Percentiles rank a stretch among this genome's conserved stretches.
These are phyloP conservation scores for Candida tropicalis DNA, from an alignment of 1,139 yeast genomes.

Conservation along the genomic window DNA sequence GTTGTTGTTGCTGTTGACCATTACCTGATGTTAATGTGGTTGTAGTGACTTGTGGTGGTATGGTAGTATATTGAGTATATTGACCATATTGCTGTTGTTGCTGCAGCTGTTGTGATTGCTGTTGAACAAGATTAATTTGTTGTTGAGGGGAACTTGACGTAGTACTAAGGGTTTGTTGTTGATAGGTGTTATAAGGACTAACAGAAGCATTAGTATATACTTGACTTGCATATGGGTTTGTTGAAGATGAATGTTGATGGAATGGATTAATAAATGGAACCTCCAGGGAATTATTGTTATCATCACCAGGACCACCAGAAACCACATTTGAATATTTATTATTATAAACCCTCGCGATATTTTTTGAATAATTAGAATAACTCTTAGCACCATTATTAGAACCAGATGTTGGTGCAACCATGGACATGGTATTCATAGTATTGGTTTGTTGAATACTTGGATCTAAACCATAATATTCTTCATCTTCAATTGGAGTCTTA, in stretches of 20 bases:
- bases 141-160: slow-evolving; percentile 1
- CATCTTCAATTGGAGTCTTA: slow-evolving; percentile 54
- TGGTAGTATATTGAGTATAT: slow-evolving; percentile 4
- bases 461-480: slow-evolving; percentile 54
- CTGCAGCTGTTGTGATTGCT: slow-evolving; percentile 8
- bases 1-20: slow-evolving; percentile 1
- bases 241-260: slow-evolving; percentile 1
- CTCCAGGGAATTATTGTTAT: not conserved
- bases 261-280: slow-evolving; percentile 5
- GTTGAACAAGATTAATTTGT: too few species aligned
- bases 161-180: not conserved
- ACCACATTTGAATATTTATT: slow-evolving; percentile 18
- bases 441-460: slow-evolving; percentile 48
- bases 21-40: not conserved
- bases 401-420: too few species aligned
- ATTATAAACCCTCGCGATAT: slow-evolving; percentile 3
- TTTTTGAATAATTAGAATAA: not conserved
- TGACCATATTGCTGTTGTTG: slow-evolving; percentile 15
- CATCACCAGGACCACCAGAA: slow-evolving; percentile 7
- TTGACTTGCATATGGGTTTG: slow-evolving; percentile 2
- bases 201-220: not conserved
- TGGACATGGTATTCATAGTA: slow-evolving; percentile 18
- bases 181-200: not conserved
- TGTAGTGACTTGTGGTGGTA: slow-evolving; percentile 1
- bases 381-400: not conserved